Evolutionary conservation across 2,329 filamentous ascomycete genomes (phyloP), one percentile per base, ranked within the genome.

Genomic region (Raffaelea arxii): DNA sequence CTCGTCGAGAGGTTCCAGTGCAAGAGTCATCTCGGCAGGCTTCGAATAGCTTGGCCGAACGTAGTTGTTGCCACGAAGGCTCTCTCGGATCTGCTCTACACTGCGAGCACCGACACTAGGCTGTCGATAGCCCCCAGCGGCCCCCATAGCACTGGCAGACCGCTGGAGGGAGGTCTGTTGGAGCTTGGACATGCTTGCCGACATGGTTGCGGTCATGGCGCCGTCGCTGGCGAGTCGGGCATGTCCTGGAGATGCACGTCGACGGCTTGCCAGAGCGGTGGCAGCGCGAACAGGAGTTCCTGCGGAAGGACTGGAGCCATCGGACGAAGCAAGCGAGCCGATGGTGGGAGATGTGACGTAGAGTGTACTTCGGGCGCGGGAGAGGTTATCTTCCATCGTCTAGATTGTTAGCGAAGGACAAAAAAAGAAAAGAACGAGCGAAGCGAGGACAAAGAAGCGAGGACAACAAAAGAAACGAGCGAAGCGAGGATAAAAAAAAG

Each of bases 381-480:
- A 82, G 19, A 96, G 71, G 56, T 96, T 96, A 32, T 84, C 88
- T 65, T 96, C 91, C 89, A 96, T 95, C 25, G 86, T 85, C 88
- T 94, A 25, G 1, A n/a, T n/a, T n/a, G n/a, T 25, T 14, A 36
- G n/a, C n/a, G 16, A 23, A 36, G 6, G 35, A 6, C 35, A 4
- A 37, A 22, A 30, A 10, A 27, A 18, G 6, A n/a, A 30, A 4
- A 43, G 12, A n/a, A n/a, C n/a, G n/a, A n/a, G n/a, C n/a, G n/a
- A n/a, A n/a, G n/a, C n/a, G n/a, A n/a, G n/a, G n/a, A 30, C 27
- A 35, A 19, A 24, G 25, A 18, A 6, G 22, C 21, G 19, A 14
- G 12, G 24, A 27, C 12, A 21, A 11, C 12, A n/a, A n/a, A n/a
- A n/a, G n/a, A n/a, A n/a, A n/a, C n/a, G n/a, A n/a, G n/a, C n/a